phyloP scores from a whole-genome alignment of 257 asterid species.

The Solanum lignicaule region DNA sequence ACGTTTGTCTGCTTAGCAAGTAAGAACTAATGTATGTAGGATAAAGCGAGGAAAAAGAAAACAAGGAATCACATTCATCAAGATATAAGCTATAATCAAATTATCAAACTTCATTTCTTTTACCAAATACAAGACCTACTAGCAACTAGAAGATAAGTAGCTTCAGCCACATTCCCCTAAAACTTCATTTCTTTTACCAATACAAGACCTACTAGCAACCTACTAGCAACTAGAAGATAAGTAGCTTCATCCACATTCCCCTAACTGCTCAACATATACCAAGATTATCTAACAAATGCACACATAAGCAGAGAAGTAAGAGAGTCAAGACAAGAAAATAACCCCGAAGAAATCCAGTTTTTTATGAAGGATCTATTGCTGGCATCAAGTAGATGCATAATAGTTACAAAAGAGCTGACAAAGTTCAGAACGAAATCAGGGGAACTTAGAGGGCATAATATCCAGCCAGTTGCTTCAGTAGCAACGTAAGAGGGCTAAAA shows the following conservation, averaged over 20 bases:
- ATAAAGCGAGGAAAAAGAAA: neutral
- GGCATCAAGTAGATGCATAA: too few species aligned
- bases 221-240: neutral
- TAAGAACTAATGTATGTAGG: neutral
- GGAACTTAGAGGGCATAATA: neutral
- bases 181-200: too few species aligned
- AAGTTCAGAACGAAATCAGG: too few species aligned
- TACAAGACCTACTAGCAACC: neutral
- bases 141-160: too few species aligned
- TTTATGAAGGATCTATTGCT: too few species aligned
- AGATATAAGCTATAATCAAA: too few species aligned
- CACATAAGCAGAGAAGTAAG: neutral
- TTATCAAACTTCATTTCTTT: too few species aligned
- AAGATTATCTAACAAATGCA: neutral
- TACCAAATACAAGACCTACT: too few species aligned
- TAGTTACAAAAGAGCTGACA: too few species aligned
- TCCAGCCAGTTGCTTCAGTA: neutral
- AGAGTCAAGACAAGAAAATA: neutral
- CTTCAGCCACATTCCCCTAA: too few species aligned
- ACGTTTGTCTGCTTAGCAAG: accelerated
- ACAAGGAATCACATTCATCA: neutral
- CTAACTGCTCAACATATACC: neutral
- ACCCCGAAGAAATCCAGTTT: neutral
- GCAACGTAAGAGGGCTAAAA: neutral
- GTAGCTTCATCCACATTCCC: neutral